phyloP scores from a whole-genome alignment of 108 stramenopile genomes.

The Schizochytrium sp. region DNA sequence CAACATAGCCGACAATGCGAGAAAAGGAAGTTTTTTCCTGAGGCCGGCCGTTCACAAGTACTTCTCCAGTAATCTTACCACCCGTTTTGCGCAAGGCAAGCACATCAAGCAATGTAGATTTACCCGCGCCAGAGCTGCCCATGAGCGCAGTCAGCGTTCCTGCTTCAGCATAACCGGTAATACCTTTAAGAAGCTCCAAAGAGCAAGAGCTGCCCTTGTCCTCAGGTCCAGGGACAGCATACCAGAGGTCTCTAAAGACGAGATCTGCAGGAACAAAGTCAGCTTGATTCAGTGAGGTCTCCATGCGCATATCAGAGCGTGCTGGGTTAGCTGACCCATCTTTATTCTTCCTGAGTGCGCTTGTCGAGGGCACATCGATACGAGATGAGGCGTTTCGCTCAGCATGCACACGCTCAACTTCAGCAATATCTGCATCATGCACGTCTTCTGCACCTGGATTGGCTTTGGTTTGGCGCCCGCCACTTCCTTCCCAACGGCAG shows the following conservation, averaged over 20 bases:
- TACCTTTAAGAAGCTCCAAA: conserved; percentile 57
- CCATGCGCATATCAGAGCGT: background rate
- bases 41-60: conserved; percentile 77
- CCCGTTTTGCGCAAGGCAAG: conserved; percentile 80
- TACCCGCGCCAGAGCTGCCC: conserved; percentile 75
- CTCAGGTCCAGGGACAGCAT: background rate
- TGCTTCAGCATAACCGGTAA: conserved; percentile 58
- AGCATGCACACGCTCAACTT: background rate
- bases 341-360: too few relatives aligned
- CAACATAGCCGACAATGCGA: conserved; percentile 76
- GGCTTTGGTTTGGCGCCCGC: background rate
- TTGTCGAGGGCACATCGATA: too few relatives aligned
- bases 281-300: background rate
- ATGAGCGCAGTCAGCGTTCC: conserved; percentile 68
- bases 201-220: background rate
- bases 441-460: background rate
- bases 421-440: background rate
- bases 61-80: conserved; percentile 76
- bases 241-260: conserved; percentile 21
- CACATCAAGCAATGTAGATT: conserved; percentile 78
- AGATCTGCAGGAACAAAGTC: background rate
- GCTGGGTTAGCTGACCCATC: too few relatives aligned
- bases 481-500: background rate
- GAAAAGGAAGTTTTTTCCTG: conserved; percentile 64
- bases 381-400: background rate